These are phyloP conservation scores for Coemansia sp. DNA, from an alignment of 192 early-diverging fungal genomes.

Conservation along the genomic window DNA sequence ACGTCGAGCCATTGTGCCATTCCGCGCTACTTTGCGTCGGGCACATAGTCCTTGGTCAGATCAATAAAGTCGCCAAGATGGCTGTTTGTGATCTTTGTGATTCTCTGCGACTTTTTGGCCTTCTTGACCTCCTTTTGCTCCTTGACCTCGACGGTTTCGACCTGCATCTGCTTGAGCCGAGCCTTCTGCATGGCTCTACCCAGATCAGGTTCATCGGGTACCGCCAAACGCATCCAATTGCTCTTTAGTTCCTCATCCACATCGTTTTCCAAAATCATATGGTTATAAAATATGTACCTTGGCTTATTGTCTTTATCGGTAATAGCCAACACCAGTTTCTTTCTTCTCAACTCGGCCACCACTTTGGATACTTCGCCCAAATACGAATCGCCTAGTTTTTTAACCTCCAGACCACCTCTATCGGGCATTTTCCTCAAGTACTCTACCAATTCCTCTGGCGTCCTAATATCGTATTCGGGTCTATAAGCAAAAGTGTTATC, in stretches of 20 bases:
- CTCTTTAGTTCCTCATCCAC: conserved; percentile 61
- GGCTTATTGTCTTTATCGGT: conserved; percentile 64
- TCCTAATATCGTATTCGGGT: conserved; percentile 68
- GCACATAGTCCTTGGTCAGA: conserved; percentile 68
- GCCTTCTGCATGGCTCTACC: conserved; percentile 62
- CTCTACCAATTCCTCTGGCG: conserved; percentile 66
- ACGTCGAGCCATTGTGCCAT: no score
- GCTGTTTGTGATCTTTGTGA: conserved; percentile 76
- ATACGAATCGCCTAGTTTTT: conserved; percentile 73
- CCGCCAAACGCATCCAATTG: conserved; percentile 63
- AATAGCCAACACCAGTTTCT: conserved; percentile 60
- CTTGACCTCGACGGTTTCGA: conserved; percentile 55
- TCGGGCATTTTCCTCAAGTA: conserved; percentile 56
- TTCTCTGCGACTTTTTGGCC: conserved; percentile 57
- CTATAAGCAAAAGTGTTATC: conserved; percentile 68
- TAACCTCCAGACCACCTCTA: conserved; percentile 66
- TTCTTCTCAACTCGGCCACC: conserved; percentile 31
- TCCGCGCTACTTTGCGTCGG: conserved; percentile 15
- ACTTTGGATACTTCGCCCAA: conserved; percentile 37
- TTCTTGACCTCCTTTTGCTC: conserved; percentile 57
- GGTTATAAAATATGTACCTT: conserved; percentile 66
- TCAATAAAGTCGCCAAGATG: conserved; percentile 66
- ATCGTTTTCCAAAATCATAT: conserved; percentile 12
- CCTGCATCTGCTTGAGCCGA: conserved; percentile 69
- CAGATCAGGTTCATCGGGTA: conserved; percentile 73